phyloP scores from a whole-genome alignment of 805 yeast genomes.

The Pichia scutulata region DNA sequence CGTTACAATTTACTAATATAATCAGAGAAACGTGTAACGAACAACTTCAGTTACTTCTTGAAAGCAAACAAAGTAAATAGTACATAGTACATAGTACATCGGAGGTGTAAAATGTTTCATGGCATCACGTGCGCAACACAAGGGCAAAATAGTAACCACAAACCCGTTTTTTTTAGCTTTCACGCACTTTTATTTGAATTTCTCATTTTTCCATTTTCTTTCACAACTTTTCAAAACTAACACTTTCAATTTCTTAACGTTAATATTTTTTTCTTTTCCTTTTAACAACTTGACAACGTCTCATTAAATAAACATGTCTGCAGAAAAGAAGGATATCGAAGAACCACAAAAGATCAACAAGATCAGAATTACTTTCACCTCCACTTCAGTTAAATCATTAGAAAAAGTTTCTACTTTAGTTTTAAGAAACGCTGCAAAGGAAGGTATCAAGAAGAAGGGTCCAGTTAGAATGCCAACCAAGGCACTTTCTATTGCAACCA shows the following conservation, averaged over 20 bases:
- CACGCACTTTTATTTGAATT: no score
- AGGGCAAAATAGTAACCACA: no score
- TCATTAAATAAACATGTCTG: slow-evolving; percentile 47
- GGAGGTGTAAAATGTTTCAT: no score
- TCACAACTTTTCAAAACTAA: neutral
- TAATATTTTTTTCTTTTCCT: neutral
- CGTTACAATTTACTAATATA: no score
- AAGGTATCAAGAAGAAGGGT: slow-evolving; percentile 89
- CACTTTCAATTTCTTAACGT: no score
- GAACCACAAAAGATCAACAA: slow-evolving; percentile 81
- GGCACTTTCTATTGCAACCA: slow-evolving; percentile 95
- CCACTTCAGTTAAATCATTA: slow-evolving; percentile 97
- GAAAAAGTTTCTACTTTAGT: slow-evolving; percentile 94
- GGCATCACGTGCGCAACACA: no score
- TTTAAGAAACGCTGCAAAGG: slow-evolving; percentile 76
- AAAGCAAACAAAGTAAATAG: no score
- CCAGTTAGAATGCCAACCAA: slow-evolving; percentile 99
- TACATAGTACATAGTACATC: no score
- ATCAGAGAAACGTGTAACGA: no score
- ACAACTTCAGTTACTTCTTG: no score
- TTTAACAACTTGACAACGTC: slow-evolving; percentile 24
- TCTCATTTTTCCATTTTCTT: no score
- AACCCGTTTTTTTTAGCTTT: no score
- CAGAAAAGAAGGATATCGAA: slow-evolving; percentile 79
- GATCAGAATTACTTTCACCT: slow-evolving; percentile 98